phyloP scores from a whole-genome alignment of 176 grass and related monocot species.

The Carex kokanica region DNA sequence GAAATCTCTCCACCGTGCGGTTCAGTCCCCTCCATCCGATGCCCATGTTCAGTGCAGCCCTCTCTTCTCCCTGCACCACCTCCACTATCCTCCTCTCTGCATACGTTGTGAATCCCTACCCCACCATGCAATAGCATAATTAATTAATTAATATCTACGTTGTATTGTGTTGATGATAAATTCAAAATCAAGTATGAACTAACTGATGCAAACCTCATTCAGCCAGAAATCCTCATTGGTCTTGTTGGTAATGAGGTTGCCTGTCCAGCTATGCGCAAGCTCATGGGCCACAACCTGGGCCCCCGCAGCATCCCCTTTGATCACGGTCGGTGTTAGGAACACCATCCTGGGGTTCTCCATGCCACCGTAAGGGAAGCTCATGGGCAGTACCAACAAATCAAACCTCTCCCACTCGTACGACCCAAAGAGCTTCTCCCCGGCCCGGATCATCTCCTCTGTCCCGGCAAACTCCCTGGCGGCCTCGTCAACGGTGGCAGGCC shows the following conservation, averaged over 20 bases:
- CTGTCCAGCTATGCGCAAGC: constrained; percentile 91
- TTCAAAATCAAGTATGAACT: not conserved
- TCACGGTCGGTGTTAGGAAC: constrained; percentile 73
- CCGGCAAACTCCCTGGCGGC: constrained; percentile 85
- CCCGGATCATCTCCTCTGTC: constrained; percentile 83
- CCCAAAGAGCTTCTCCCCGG: constrained; percentile 74
- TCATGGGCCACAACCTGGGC: constrained; percentile 89
- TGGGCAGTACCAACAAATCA: constrained; percentile 78
- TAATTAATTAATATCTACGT: too few species aligned
- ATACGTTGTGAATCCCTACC: constrained; percentile 86
- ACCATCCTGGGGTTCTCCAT: constrained; percentile 99
- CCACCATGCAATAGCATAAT: not conserved
- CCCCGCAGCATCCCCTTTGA: constrained; percentile 70
- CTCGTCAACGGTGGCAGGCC: constrained; percentile 50
- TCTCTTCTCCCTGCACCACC: constrained; percentile 81
- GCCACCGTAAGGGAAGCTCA: constrained; percentile 85
- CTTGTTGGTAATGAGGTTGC: constrained; percentile 93
- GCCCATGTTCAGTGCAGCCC: constrained; percentile 67
- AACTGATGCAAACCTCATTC: constrained; percentile 51
- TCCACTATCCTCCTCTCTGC: constrained; percentile 96
- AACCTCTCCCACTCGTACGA: constrained; percentile 94
- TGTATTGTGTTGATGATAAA: too few species aligned
- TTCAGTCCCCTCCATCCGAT: constrained; percentile 86
- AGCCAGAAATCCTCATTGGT: constrained; percentile 98
- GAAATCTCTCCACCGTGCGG: constrained; percentile 79